Conservation (phyloP, 2,329 filamentous ascomycete species). For the Emergomyces africanus region DNA sequence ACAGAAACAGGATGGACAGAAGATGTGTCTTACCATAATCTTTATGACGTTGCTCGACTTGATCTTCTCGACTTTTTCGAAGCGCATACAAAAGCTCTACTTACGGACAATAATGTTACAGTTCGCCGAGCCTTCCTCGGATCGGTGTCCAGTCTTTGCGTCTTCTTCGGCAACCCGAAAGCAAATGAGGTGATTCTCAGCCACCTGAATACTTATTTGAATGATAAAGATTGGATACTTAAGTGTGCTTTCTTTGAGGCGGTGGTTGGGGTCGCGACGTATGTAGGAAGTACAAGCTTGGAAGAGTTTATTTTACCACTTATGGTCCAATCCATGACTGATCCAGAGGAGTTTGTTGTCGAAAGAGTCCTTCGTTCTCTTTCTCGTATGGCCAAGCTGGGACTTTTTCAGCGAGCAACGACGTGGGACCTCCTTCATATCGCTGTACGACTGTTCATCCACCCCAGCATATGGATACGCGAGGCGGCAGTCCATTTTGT, state of each 20-base stretch:
- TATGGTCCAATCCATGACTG: slow-evolving; percentile 88
- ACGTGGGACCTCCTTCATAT: slow-evolving; percentile 81
- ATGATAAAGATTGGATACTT: slow-evolving; percentile 90
- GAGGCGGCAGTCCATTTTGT: slow-evolving; percentile 81
- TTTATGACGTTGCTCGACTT: slow-evolving; percentile 76
- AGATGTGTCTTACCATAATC: slow-evolving; percentile 58
- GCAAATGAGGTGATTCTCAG: slow-evolving; percentile 94
- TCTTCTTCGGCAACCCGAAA: slow-evolving; percentile 87
- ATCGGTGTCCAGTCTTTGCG: slow-evolving; percentile 81
- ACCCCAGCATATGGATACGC: slow-evolving; percentile 90
- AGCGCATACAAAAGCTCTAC: slow-evolving; percentile 71
- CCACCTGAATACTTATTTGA: slow-evolving; percentile 92
- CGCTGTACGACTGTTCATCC: slow-evolving; percentile 73
- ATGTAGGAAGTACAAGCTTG: slow-evolving; percentile 74
- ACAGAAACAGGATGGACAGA: slow-evolving; percentile 60
- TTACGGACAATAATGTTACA: slow-evolving; percentile 74
- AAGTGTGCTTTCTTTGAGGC: slow-evolving; percentile 96
- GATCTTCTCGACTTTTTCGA: slow-evolving; percentile 80
- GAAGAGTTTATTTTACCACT: slow-evolving; percentile 93
- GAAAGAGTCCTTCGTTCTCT: slow-evolving; percentile 81
- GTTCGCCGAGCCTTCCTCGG: slow-evolving; percentile 84
- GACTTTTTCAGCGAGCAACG: slow-evolving; percentile 70
- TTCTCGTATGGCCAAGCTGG: slow-evolving; percentile 75
- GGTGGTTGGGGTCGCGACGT: slow-evolving; percentile 82
- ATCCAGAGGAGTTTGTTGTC: slow-evolving; percentile 87